Percentiles rank a stretch among this genome's conserved stretches.
phyloP scores from a whole-genome alignment of 1,284 basidiomycete genomes.

The Leccinum solheimii region DNA sequence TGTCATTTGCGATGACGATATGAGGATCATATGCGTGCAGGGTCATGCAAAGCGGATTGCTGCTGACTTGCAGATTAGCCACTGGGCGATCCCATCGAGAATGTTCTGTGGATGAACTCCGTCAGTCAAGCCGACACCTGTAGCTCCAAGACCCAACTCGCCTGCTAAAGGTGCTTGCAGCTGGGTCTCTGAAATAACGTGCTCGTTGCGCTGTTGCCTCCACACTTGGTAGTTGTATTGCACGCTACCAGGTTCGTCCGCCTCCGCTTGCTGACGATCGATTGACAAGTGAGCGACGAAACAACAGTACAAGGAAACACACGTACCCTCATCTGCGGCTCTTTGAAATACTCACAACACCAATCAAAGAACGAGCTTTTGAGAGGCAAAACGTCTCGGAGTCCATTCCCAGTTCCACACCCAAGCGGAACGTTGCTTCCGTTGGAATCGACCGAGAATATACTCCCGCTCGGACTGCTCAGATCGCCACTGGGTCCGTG shows the following conservation, averaged over 20 bases:
- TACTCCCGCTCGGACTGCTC: conserved; percentile 70
- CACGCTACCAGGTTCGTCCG: conserved; percentile 91
- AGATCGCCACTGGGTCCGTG: conserved; percentile 30
- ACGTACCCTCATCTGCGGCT: conserved; percentile 94
- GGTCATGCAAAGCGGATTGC: conserved; percentile 75
- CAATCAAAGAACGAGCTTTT: conserved; percentile 95
- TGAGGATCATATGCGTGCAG: conserved; percentile 95
- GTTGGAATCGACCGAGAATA: conserved; percentile 70
- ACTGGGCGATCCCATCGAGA: conserved; percentile 82
- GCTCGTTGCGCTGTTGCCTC: conserved; percentile 90
- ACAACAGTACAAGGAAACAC: conserved; percentile 9
- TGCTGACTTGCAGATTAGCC: conserved; percentile 68
- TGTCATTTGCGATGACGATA: conserved; percentile 83
- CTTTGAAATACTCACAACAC: conserved; percentile 97
- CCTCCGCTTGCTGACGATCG: conserved; percentile 76
- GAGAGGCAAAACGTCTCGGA: conserved; percentile 78
- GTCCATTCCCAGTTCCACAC: conserved; percentile 68
- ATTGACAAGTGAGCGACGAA: conserved; percentile 12
- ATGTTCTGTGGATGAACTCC: conserved; percentile 36
- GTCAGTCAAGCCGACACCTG: conserved; percentile 4
- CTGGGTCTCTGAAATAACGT: conserved; percentile 70
- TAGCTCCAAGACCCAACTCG: conserved; percentile 39
- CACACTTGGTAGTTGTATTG: conserved; percentile 96
- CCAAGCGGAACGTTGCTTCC: conserved; percentile 64
- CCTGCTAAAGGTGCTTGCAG: conserved; percentile 72